Conservation (phyloP, 768 basidiomycete species). For the Boletellus emodensis region DNA sequence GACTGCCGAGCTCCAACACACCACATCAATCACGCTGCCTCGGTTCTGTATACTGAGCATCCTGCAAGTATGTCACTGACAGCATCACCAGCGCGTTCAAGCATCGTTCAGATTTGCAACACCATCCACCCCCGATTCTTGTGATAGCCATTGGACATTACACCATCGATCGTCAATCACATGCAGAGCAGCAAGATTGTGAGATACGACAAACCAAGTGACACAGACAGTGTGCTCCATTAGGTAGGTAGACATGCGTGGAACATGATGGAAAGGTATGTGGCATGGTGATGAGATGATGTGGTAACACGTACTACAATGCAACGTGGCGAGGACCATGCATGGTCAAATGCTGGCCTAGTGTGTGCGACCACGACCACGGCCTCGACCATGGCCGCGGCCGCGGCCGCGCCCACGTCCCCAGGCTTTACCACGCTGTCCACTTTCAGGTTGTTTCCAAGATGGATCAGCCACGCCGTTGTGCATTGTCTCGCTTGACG, state of each 20-base stretch:
- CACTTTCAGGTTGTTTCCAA: conserved; percentile 9
- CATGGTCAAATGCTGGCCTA: conserved; percentile 11
- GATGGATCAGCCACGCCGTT: conserved; percentile 10
- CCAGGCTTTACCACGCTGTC: conserved; percentile 36
- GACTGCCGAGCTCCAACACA: conserved; percentile 11
- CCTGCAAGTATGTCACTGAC: not conserved
- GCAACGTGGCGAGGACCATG: conserved; percentile 17
- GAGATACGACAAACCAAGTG: conserved; percentile 11
- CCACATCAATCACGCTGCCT: not conserved
- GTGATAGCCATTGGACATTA: conserved; percentile 5
- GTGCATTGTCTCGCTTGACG: conserved; percentile 3
- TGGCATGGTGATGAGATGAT: conserved; percentile 15
- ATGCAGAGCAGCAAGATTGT: conserved; percentile 11
- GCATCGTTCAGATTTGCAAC: not conserved
- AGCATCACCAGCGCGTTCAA: conserved; percentile 4
- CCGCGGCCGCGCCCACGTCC: conserved; percentile 42
- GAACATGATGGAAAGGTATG: conserved; percentile 19
- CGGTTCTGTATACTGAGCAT: not conserved
- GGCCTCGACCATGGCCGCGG: conserved; percentile 35
- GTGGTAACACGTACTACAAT: conserved; percentile 19
- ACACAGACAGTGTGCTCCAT: conserved; percentile 14
- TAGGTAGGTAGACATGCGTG: conserved; percentile 21
- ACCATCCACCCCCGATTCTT: not conserved
- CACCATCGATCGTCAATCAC: conserved; percentile 16
- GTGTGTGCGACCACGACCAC: conserved; percentile 34